These are phyloP conservation scores for Phytophthora citrophthora DNA, from an alignment of 352 stramenopile species.

Conservation along the genomic window DNA sequence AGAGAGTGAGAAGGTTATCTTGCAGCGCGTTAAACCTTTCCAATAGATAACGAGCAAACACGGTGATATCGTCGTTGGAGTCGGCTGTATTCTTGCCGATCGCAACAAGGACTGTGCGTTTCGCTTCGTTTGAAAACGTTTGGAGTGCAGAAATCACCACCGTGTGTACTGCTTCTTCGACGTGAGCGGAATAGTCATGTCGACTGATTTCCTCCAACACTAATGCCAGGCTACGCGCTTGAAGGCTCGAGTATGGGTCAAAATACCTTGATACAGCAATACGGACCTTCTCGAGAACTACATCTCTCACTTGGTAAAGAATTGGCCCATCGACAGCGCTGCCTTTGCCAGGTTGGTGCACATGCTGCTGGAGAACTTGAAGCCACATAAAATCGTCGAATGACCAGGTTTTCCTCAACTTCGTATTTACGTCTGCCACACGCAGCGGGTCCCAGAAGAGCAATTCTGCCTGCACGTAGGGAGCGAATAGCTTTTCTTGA, in stretches of 20 bases:
- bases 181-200: constrained; percentile 29
- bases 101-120: constrained; percentile 49
- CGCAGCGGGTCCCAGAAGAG: constrained; percentile 70
- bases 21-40: constrained; percentile 61
- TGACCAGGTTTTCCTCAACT: constrained; percentile 25
- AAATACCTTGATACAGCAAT: constrained; percentile 51
- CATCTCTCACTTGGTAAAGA: constrained; percentile 55
- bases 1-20: constrained; percentile 72
- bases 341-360: constrained; percentile 4
- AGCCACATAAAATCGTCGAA: constrained; percentile 65
- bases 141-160: constrained; percentile 39
- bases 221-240: constrained; percentile 55
- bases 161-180: constrained; percentile 35
- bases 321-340: constrained; percentile 35
- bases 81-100: constrained; percentile 28
- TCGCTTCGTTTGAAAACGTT: constrained; percentile 43
- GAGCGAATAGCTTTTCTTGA: constrained; percentile 61
- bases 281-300: constrained; percentile 51
- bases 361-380: constrained; percentile 46
- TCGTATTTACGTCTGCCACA: constrained; percentile 25
- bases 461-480: constrained; percentile 71
- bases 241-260: constrained; percentile 62
- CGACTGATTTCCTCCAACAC: constrained; percentile 62
- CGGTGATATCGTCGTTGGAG: constrained; percentile 5
- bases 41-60: constrained; percentile 50